phyloP scores from a whole-genome alignment of 2,329 filamentous ascomycete species.

The Hypomyces perniciosus region DNA sequence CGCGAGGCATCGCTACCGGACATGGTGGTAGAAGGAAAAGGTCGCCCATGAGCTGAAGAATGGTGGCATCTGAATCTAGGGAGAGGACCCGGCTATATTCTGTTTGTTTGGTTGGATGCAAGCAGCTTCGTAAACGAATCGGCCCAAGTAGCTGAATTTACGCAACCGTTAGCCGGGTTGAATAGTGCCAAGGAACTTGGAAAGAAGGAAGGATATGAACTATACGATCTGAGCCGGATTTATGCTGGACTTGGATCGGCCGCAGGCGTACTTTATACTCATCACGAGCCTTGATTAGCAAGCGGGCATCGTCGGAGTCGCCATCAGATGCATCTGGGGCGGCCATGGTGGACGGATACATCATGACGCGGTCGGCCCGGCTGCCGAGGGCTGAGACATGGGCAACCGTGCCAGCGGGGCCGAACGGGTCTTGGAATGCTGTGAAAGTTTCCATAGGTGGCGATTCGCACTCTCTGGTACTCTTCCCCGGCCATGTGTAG shows the following conservation, averaged over 20 bases:
- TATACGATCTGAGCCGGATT: slow-evolving; percentile 24
- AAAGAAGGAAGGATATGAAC: background rate
- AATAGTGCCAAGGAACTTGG: slow-evolving; percentile 27
- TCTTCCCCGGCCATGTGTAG: too few relatives aligned
- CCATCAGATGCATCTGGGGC: slow-evolving; percentile 24
- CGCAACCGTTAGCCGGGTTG: background rate
- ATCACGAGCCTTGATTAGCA: slow-evolving; percentile 39
- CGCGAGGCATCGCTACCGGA: slow-evolving; percentile 61
- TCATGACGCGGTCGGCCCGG: slow-evolving; percentile 38
- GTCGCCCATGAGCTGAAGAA: slow-evolving; percentile 61
- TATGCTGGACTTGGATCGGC: slow-evolving; percentile 35
- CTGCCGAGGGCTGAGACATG: slow-evolving; percentile 21
- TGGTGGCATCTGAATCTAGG: slow-evolving; percentile 55
- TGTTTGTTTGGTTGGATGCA: slow-evolving; percentile 58
- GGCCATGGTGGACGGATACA: slow-evolving; percentile 40
- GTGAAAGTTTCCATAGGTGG: too few relatives aligned
- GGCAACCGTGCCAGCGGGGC: too few relatives aligned
- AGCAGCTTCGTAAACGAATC: slow-evolving; percentile 62
- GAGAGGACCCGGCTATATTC: slow-evolving; percentile 48
- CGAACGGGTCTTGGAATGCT: too few relatives aligned
- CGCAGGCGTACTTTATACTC: slow-evolving; percentile 38
- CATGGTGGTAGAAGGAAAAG: slow-evolving; percentile 60
- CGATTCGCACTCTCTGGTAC: too few relatives aligned
- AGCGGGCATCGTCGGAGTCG: slow-evolving; percentile 23
- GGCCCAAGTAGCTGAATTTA: slow-evolving; percentile 47